Base-by-base conservation (phyloP, 352 stramenopile species). In the Globisporangium spinosum region DNA sequence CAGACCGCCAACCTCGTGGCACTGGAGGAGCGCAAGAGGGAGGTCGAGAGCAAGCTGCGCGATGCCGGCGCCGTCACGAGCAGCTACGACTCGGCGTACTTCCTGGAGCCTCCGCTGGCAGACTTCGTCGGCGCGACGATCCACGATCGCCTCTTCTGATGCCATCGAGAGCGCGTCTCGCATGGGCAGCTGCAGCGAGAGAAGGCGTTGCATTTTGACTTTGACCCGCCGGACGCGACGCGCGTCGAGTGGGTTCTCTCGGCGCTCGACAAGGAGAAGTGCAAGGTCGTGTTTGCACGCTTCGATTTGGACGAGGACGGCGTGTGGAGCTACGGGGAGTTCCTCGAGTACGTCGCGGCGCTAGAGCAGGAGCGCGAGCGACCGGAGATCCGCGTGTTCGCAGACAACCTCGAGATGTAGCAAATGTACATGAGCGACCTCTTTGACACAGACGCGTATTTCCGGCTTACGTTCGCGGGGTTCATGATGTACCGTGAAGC, bases 391-490 rank as follows among this genome's bases (percentile, higher is more conserved):
- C 77, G 69, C 22, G 74, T 62, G 3, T 72, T 90, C 60, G 62
- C 71, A 3, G 65, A 72, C 10, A 73, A 77, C 35, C 47, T 58
- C 9, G 80, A 93, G 67, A 61, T 80, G 7, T 93, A 82, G 85
- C 71, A 71, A 3, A 91, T 91, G 82, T 86, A 78, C 61, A 89
- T 84, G 76, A 86, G 64, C 64, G 85, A 91, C 47, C 58, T 76
- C 5, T 86, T 76, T 25, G 77, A 83, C 47, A 65, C 78, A 32
- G 72, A 88, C 51, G 62, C 64, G 25, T 38, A 76, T 23, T 59
- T 74, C 1, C 65, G 70, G 17, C 76, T 93, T 22, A 89, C 81
- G 27, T 80, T 93, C 62, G 56, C 82, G 1, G 85, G 85, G 1
- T 93, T 91, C 65, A 45, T 86, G 15, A 69, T 77, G 49, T 87